phyloP scores from a whole-genome alignment of 1,284 basidiomycete genomes.

The Sphagnurus paluster region DNA sequence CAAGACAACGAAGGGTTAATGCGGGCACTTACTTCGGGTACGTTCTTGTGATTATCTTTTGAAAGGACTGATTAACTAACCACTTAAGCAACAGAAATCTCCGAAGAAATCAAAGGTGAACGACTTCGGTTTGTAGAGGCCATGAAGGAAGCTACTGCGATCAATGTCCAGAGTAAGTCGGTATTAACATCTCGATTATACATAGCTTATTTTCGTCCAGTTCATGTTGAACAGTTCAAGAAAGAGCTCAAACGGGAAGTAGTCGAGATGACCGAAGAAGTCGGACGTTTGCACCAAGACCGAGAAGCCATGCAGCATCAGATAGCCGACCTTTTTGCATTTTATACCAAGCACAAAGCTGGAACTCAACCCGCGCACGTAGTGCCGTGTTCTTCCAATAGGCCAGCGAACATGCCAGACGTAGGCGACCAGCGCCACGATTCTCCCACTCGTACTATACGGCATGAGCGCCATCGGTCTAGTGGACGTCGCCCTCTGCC shows the following conservation, averaged over 20 bases:
- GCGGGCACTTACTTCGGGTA: conserved; percentile 63
- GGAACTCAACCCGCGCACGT: conserved; percentile 20
- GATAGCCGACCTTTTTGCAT: conserved; percentile 71
- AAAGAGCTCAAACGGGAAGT: conserved; percentile 76
- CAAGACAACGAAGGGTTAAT: conserved; percentile 71
- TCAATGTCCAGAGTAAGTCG: conserved; percentile 74
- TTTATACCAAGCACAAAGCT: conserved; percentile 67
- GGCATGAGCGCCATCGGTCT: neutral
- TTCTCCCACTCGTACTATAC: neutral
- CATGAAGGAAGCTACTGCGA: conserved; percentile 86
- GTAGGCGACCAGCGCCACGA: neutral
- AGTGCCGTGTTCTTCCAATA: neutral
- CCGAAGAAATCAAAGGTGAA: conserved; percentile 81
- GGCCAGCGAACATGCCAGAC: too few species aligned
- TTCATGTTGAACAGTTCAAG: conserved; percentile 84
- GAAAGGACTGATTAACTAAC: neutral
- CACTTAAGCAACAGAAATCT: conserved; percentile 56
- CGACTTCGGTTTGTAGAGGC: conserved; percentile 84
- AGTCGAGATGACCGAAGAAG: conserved; percentile 70
- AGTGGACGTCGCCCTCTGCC: conserved; percentile 10
- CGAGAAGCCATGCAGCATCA: conserved; percentile 73
- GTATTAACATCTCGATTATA: neutral
- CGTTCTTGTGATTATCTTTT: conserved; percentile 19
- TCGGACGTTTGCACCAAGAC: conserved; percentile 71
- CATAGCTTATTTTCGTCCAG: conserved; percentile 35